A percentile compares a stretch with the other conserved stretches of the same genome.
Evolutionary conservation across 441 rosid species (phyloP).

Genomic region (Daphne laureola): DNA sequence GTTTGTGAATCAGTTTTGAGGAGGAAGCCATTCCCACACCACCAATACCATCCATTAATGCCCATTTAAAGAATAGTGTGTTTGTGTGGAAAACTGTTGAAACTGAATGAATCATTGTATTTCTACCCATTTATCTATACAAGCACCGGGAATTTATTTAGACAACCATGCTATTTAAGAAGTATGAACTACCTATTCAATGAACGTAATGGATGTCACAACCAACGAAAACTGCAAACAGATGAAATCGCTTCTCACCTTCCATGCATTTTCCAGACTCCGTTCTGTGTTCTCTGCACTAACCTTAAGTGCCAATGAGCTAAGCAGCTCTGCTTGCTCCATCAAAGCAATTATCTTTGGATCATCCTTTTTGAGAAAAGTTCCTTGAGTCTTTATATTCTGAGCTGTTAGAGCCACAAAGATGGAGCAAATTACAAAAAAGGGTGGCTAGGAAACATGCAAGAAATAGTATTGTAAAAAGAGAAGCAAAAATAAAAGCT

Average conservation of each 20-base stretch:
- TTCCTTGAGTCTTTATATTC: constrained; percentile 37
- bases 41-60: too few relatives aligned
- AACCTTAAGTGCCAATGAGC: constrained; percentile 73
- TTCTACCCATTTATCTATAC: too few relatives aligned
- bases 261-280: constrained; percentile 97
- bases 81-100: too few relatives aligned
- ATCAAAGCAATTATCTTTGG: constrained; percentile 72
- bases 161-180: too few relatives aligned
- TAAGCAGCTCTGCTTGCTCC: constrained; percentile 93
- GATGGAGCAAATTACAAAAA: constrained; percentile 13
- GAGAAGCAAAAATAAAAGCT: not conserved
- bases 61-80: too few relatives aligned
- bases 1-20: too few relatives aligned
- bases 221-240: not conserved
- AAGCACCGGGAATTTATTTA: too few relatives aligned
- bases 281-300: constrained; percentile 68
- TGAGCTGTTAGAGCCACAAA: constrained; percentile 36
- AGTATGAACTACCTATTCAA: too few relatives aligned
- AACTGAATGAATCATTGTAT: too few relatives aligned
- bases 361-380: constrained; percentile 79
- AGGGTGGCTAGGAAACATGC: not conserved
- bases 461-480: constrained; percentile 6
- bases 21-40: too few relatives aligned
- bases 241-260: constrained; percentile 37
- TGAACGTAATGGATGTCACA: too few relatives aligned